These are phyloP conservation scores for Saitozyma podzolica DNA, from an alignment of 768 basidiomycete species.

Conservation along the genomic window DNA sequence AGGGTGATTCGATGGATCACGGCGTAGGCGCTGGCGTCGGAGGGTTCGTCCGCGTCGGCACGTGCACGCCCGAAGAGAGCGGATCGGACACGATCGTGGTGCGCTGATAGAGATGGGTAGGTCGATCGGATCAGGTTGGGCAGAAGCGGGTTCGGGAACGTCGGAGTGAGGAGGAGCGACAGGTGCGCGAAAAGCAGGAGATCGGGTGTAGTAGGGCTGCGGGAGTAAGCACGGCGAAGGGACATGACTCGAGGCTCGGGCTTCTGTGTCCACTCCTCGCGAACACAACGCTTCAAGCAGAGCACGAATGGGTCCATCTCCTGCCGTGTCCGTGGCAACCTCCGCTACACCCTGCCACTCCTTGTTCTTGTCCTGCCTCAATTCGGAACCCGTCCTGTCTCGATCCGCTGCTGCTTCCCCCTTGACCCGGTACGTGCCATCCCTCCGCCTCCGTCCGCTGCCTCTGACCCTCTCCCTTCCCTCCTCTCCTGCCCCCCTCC, in stretches of 20 bases:
- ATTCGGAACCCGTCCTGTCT: too few species aligned
- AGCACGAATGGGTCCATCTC: neutral
- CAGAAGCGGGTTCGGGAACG: slow-evolving; percentile 31
- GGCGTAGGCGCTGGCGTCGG: neutral
- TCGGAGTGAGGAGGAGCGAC: slow-evolving; percentile 28
- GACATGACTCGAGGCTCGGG: too few species aligned
- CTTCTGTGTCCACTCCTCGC: too few species aligned
- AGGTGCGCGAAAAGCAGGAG: slow-evolving; percentile 31
- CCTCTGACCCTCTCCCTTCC: too few species aligned
- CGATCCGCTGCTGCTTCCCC: too few species aligned
- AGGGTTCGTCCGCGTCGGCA: neutral
- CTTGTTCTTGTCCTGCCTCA: too few species aligned
- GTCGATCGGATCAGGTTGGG: slow-evolving; percentile 19
- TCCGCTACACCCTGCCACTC: too few species aligned
- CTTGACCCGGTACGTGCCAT: too few species aligned
- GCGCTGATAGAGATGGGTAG: slow-evolving; percentile 28
- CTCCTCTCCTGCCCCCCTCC: too few species aligned
- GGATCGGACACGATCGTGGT: slow-evolving; percentile 24
- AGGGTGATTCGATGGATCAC: neutral
- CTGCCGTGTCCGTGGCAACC: neutral
- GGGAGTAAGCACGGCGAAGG: too few species aligned
- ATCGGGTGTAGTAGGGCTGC: slow-evolving; percentile 33
- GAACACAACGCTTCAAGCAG: neutral
- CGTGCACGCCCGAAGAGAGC: slow-evolving; percentile 16
- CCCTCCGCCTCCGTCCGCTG: too few species aligned